Percentiles rank a stretch among this genome's conserved stretches.
Conservation (phyloP, 2,329 filamentous ascomycete genomes). For the Fusarium redolens region DNA sequence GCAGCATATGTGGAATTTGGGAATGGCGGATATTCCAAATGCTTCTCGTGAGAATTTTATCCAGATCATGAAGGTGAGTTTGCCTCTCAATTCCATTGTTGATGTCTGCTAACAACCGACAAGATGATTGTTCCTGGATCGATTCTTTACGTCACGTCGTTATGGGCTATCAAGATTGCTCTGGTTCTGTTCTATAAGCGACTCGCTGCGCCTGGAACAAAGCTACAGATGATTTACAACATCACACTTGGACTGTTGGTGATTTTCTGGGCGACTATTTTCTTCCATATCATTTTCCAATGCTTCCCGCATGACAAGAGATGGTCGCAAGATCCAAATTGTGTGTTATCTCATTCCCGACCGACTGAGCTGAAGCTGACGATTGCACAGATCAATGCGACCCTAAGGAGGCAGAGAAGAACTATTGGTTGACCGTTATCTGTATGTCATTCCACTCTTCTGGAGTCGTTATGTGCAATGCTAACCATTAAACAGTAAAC, state of each 20-base stretch:
- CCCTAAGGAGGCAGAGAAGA: conserved; percentile 22
- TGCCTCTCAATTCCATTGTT: rapidly evolving
- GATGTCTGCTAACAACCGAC: neutral
- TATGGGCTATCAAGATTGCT: conserved; percentile 56
- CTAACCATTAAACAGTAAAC: conserved; percentile 24
- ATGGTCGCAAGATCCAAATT: conserved; percentile 46
- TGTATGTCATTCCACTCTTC: neutral
- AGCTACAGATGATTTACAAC: conserved; percentile 52
- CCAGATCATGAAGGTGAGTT: conserved; percentile 41
- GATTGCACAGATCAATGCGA: conserved; percentile 30
- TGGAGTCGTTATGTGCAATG: rapidly evolving
- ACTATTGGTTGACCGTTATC: conserved; percentile 42
- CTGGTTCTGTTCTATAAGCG: conserved; percentile 56
- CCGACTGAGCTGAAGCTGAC: neutral
- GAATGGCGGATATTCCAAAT: conserved; percentile 42
- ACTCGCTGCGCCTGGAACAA: conserved; percentile 51
- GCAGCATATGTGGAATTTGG: conserved; percentile 42
- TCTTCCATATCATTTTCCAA: conserved; percentile 54
- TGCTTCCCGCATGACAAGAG: conserved; percentile 51
- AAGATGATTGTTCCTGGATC: conserved; percentile 56
- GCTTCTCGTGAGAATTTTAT: conserved; percentile 40
- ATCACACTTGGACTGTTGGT: conserved; percentile 47
- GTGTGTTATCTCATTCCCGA: neutral
- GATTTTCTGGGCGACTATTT: conserved; percentile 48
- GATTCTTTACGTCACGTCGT: conserved; percentile 53